Percentiles rank a stretch among this genome's conserved stretches.
phyloP scores from a whole-genome alignment of 306 rosid species.

The Cucumis melo region DNA sequence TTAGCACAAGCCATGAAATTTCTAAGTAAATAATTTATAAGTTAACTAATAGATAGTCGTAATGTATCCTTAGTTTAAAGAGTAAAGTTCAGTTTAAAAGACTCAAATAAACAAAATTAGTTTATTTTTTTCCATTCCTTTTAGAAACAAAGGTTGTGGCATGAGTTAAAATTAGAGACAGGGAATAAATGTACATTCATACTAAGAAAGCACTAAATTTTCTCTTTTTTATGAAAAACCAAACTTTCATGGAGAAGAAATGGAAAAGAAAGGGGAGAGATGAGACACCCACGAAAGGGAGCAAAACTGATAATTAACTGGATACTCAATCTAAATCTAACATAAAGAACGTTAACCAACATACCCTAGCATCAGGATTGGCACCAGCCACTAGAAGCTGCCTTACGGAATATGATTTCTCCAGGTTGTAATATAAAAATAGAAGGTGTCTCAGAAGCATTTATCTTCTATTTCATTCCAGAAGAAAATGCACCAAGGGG shows the following conservation, averaged over 20 bases:
- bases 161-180: not conserved
- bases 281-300: not conserved
- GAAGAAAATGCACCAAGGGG: not conserved
- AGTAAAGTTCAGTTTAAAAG: not conserved
- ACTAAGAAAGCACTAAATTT: not conserved
- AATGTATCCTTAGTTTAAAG: not conserved
- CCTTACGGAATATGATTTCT: slow-evolving; percentile 80
- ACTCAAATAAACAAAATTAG: not conserved
- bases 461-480: not conserved
- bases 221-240: not conserved
- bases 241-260: not conserved
- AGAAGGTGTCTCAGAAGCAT: not conserved
- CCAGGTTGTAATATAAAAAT: slow-evolving; percentile 55
- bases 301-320: not conserved
- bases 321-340: not conserved
- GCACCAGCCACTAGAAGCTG: slow-evolving; percentile 93
- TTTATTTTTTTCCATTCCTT: not conserved
- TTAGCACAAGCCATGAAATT: not conserved
- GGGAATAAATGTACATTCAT: not conserved
- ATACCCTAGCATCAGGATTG: slow-evolving; percentile 84
- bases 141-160: not conserved
- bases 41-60: not conserved
- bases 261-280: not conserved
- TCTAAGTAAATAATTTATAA: not conserved
- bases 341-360: slow-evolving; percentile 12